Evolutionary conservation across 2,329 filamentous ascomycete genomes (phyloP).

Genomic region (Paecilomyces sp.): DNA sequence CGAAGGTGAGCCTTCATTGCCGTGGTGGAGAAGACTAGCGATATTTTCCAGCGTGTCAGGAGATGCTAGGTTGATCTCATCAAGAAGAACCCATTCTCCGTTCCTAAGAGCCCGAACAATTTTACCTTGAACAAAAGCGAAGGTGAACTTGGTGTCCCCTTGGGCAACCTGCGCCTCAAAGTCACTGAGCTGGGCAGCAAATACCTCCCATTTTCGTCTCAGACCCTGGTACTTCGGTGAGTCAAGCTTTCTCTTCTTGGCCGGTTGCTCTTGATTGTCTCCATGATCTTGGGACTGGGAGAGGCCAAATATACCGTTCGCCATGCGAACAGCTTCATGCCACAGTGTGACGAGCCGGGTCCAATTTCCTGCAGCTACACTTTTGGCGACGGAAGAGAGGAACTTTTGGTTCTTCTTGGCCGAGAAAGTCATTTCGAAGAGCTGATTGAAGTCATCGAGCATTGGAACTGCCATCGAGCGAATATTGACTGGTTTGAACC

Average conservation of each 20-base stretch:
- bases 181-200: slow-evolving; percentile 65
- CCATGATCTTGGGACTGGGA: slow-evolving; percentile 38
- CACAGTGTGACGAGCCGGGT: slow-evolving; percentile 76
- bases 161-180: slow-evolving; percentile 70
- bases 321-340: slow-evolving; percentile 84
- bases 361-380: slow-evolving; percentile 78
- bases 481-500: slow-evolving; percentile 92
- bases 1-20: slow-evolving; percentile 65
- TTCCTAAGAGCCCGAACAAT: slow-evolving; percentile 94
- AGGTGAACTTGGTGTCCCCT: slow-evolving; percentile 75
- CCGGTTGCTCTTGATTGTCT: slow-evolving; percentile 49
- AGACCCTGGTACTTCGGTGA: slow-evolving; percentile 46
- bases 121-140: slow-evolving; percentile 93
- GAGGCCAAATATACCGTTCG: slow-evolving; percentile 60
- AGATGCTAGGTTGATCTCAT: slow-evolving; percentile 95
- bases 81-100: slow-evolving; percentile 92
- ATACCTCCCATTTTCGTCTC: slow-evolving; percentile 71
- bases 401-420: slow-evolving; percentile 82
- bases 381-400: slow-evolving; percentile 70
- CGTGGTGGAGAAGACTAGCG: slow-evolving; percentile 73
- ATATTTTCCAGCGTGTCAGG: slow-evolving; percentile 93
- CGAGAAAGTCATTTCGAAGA: slow-evolving; percentile 85
- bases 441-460: slow-evolving; percentile 86
- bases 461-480: slow-evolving; percentile 80
- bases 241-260: slow-evolving; percentile 64